phyloP scores from a whole-genome alignment of 352 stramenopile species.

The Pythium aphanidermatum region DNA sequence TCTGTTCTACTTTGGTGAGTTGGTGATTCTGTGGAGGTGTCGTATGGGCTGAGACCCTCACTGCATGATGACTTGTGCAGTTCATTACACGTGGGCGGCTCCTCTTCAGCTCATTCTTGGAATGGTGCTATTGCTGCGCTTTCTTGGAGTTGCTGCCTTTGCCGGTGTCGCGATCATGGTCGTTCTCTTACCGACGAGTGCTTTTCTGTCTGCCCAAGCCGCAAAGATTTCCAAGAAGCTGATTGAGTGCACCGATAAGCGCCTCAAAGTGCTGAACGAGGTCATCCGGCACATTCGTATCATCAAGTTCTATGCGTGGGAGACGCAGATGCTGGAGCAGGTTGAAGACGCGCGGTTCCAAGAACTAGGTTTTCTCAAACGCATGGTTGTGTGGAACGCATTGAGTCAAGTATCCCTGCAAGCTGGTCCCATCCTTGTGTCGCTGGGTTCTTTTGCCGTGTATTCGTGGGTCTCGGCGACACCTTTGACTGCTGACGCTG shows the following conservation, averaged over 20 bases:
- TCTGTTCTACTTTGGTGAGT: constrained; percentile 40
- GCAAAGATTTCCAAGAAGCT: constrained; percentile 35
- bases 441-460: constrained; percentile 56
- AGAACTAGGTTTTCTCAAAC: constrained; percentile 45
- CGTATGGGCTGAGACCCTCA: no score
- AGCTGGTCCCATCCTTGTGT: constrained; percentile 47
- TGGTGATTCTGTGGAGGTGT: not conserved
- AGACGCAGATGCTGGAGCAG: constrained; percentile 44
- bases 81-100: constrained; percentile 61
- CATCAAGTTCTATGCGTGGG: constrained; percentile 79
- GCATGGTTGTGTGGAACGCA: constrained; percentile 46
- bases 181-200: constrained; percentile 39
- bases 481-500: constrained; percentile 76
- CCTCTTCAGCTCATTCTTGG: constrained; percentile 52
- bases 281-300: constrained; percentile 58
- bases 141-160: constrained; percentile 45
- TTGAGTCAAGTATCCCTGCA: constrained; percentile 41
- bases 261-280: constrained; percentile 51
- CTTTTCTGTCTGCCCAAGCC: constrained; percentile 30
- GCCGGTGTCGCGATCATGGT: constrained; percentile 52
- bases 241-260: constrained; percentile 38
- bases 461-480: constrained; percentile 41
- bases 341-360: constrained; percentile 36
- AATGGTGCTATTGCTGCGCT: constrained; percentile 41
- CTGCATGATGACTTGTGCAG: constrained; percentile 11